phyloP scores from a whole-genome alignment of 2,329 filamentous ascomycete species.

The Venturia asperata region DNA sequence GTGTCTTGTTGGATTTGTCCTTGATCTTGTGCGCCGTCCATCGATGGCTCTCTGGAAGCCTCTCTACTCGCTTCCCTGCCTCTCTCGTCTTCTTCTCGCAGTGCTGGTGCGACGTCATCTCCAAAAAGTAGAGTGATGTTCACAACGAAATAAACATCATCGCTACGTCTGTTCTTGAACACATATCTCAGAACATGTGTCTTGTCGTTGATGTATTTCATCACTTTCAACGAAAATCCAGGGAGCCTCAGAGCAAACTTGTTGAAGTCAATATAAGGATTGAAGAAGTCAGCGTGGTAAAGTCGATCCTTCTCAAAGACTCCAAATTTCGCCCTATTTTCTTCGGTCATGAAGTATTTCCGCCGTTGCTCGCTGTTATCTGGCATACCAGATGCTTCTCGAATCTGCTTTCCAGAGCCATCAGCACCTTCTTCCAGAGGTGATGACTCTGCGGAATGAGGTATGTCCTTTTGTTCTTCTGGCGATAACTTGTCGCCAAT shows the following conservation, averaged over 20 bases:
- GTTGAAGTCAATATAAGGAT: slow-evolving; percentile 85
- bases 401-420: slow-evolving; percentile 26
- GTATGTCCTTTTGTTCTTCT: slow-evolving; percentile 17
- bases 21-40: not conserved
- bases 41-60: not conserved
- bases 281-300: slow-evolving; percentile 72
- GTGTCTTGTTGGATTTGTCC: not conserved
- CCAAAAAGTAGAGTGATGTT: slow-evolving; percentile 62
- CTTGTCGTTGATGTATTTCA: slow-evolving; percentile 20
- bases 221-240: slow-evolving; percentile 15
- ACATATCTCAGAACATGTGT: slow-evolving; percentile 81
- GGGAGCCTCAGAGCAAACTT: slow-evolving; percentile 17
- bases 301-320: slow-evolving; percentile 54
- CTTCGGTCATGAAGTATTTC: slow-evolving; percentile 53
- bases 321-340: slow-evolving; percentile 47
- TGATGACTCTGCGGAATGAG: slow-evolving; percentile 6
- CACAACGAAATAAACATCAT: slow-evolving; percentile 73
- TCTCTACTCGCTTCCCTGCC: not conserved
- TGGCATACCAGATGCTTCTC: slow-evolving; percentile 37
- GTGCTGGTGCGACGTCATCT: slow-evolving; percentile 17
- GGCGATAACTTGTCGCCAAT: slow-evolving; percentile 15
- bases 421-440: slow-evolving; percentile 18
- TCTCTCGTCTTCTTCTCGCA: slow-evolving; percentile 14
- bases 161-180: slow-evolving; percentile 69
- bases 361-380: slow-evolving; percentile 42